Percentiles rank a stretch among this genome's conserved stretches.
Conservation (phyloP, 2,329 filamentous ascomycete species). For the Knufia fluminis region DNA sequence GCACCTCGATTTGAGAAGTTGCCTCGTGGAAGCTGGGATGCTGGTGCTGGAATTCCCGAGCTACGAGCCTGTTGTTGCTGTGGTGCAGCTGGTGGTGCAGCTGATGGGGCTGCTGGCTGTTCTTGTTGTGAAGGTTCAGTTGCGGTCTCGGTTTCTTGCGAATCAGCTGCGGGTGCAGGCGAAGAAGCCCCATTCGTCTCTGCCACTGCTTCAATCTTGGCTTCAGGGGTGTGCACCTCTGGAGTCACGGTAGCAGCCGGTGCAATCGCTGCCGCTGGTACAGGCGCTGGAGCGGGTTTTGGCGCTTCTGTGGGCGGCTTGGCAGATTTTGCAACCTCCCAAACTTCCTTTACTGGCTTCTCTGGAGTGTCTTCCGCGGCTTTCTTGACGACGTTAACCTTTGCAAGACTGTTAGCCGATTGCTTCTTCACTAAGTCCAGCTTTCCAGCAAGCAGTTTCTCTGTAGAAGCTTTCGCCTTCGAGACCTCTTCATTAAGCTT, state of each 20-base stretch:
- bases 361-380: constrained; percentile 80
- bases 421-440: constrained; percentile 53
- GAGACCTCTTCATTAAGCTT: constrained; percentile 44
- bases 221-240: constrained; percentile 4
- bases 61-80: constrained; percentile 16
- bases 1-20: constrained; percentile 9
- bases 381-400: constrained; percentile 58
- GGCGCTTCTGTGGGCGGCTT: constrained; percentile 40
- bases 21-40: constrained; percentile 9
- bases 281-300: constrained; percentile 26
- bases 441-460: constrained; percentile 64
- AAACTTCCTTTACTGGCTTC: constrained; percentile 75
- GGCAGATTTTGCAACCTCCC: constrained; percentile 65
- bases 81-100: constrained; percentile 13
- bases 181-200: constrained; percentile 18
- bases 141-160: constrained; percentile 16
- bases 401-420: constrained; percentile 55
- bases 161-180: constrained; percentile 6
- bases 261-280: constrained; percentile 10
- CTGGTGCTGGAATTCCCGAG: constrained; percentile 15
- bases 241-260: too few relatives aligned
- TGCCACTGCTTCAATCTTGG: constrained; percentile 9
- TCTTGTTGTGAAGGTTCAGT: constrained; percentile 12
- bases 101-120: constrained; percentile 10
- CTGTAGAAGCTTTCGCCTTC: constrained; percentile 48